Conservation (phyloP, 331 rosid species). For the Pyrus hybrid region DNA sequence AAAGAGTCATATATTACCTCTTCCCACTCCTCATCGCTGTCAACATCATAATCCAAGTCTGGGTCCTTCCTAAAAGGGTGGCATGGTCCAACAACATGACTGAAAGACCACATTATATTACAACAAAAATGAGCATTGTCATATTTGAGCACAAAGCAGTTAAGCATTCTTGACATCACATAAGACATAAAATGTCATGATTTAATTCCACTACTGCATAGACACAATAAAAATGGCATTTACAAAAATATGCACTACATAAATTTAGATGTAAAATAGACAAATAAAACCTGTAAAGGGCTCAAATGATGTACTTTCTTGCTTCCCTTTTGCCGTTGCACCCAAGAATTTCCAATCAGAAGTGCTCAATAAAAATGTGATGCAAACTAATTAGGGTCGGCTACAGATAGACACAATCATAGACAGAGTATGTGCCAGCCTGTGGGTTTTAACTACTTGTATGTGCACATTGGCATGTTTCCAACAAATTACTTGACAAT, state of each 20-base stretch:
- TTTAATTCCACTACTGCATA: not conserved
- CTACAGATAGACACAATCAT: not conserved
- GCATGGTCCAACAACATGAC: constrained; percentile 74
- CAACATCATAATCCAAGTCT: constrained; percentile 68
- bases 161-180: not conserved
- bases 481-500: not conserved
- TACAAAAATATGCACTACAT: not conserved
- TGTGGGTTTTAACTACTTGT: not conserved
- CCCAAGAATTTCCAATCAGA: not conserved
- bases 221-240: not conserved
- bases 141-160: not conserved
- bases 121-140: constrained; percentile 18
- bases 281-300: not conserved
- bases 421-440: not conserved
- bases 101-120: constrained; percentile 25
- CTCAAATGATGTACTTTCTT: not conserved
- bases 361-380: not conserved
- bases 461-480: not conserved
- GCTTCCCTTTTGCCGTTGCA: not conserved
- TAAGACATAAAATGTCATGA: not conserved
- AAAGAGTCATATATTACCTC: constrained; percentile 51
- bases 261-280: not conserved
- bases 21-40: constrained; percentile 98
- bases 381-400: not conserved
- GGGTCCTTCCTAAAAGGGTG: constrained; percentile 82